These are phyloP conservation scores for Ocimum tenuiflorum DNA, from an alignment of 257 asterid genomes.

Conservation along the genomic window DNA sequence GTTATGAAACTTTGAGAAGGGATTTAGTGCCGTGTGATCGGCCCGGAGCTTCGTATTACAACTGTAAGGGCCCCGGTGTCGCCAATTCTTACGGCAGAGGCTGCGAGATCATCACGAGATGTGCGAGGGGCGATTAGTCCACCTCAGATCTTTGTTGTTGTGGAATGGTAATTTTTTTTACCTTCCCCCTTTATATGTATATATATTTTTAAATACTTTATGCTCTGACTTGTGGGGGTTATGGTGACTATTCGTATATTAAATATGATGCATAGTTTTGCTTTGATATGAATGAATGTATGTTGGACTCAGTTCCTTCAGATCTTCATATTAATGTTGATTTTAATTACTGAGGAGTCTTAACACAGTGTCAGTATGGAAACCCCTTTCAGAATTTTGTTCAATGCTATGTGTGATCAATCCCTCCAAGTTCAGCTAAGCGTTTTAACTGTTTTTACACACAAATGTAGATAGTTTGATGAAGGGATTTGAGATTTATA, in stretches of 20 bases:
- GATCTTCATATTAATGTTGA: not conserved
- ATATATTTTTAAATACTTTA: not conserved
- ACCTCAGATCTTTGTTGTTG: too few relatives aligned
- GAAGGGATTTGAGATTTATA: not conserved
- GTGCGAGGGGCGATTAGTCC: constrained; percentile 48
- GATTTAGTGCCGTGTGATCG: constrained; percentile 72
- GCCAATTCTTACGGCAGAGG: constrained; percentile 68
- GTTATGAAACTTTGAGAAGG: constrained; percentile 63
- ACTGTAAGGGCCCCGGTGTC: constrained; percentile 47
- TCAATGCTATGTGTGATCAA: not conserved
- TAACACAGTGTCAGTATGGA: not conserved
- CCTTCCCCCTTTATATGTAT: not conserved
- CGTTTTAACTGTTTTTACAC: not conserved
- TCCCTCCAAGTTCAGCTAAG: not conserved
- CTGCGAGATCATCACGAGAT: constrained; percentile 79
- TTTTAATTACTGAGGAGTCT: not conserved
- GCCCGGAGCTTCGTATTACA: constrained; percentile 80
- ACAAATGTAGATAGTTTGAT: not conserved
- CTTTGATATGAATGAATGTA: not conserved
- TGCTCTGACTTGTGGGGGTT: not conserved
- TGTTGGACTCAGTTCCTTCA: constrained; percentile 5
- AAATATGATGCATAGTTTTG: constrained; percentile 9
- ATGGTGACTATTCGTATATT: constrained; percentile 10
- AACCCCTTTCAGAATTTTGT: not conserved
- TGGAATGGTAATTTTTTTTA: constrained; percentile 7